Evolutionary conservation across 257 asterid genomes (phyloP), one percentile per base, ranked within the genome.

Genomic region (Paulownia fortunei): DNA sequence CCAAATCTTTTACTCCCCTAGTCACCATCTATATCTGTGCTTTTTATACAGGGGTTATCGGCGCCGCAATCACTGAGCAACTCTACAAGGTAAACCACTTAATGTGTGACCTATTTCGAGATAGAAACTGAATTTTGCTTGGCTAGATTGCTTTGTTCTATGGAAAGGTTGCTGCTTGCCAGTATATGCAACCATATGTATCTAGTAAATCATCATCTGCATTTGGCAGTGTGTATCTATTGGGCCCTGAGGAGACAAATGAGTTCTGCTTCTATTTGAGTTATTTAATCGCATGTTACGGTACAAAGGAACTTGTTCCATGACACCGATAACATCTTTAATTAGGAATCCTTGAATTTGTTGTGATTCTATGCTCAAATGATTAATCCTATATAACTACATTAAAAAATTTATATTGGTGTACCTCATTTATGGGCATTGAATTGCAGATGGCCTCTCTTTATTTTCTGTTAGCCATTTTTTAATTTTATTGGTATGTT

Each of bases 61-160:
- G 96, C 37, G 90, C 99, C 1, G 99, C 99, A 27, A 87, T 94
- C 80, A 87, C 89, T 1, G 98, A 94, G 82, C 98, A 94, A 77
- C 88, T 76, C 73, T 88, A 88, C 77, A 94, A 88, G 98, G 98
- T 92, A 47, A 19, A 64, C 34, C 6, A 4, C 34, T 60, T 56
- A 23, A 72, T 15, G 8, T 19, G 26, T 27, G 3, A 18, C 51
- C 67, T 67, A 2, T 42, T 65, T 41, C 24, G 34, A 18, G 76
- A 39, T 39, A 6, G 59, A 37, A 41, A 39, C 74, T 54, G 69
- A 24, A 39, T 67, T 42, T 44, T 68, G 73, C 49, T 59, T 30
- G 66, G 27, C 47, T 32, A 9, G 9, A 4, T 42, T 8, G 18
- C 32, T n/a, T 24, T 9, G 58, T 6, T 55, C 18, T 10, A 1